phyloP scores from a whole-genome alignment of 352 stramenopile species.

The Globisporangium okanoganense region DNA sequence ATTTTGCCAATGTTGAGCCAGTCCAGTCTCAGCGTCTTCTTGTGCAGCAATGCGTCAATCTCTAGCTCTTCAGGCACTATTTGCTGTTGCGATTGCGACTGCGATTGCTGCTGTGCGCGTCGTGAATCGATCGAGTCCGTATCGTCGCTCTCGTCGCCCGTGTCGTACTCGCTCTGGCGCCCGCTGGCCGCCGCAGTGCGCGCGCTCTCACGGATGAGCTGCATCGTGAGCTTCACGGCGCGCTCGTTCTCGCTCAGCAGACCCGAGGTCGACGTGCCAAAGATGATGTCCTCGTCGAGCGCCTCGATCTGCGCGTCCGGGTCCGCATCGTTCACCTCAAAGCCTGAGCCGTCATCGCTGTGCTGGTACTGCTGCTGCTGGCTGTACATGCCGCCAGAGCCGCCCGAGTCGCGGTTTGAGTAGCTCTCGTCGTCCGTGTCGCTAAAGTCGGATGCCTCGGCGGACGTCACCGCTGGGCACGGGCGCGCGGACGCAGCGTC shows the following conservation, averaged over 20 bases:
- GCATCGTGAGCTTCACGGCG: slow-evolving; percentile 52
- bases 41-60: slow-evolving; percentile 41
- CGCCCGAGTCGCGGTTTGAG: neutral
- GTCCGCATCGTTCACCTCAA: slow-evolving; percentile 18
- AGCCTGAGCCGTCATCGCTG: neutral
- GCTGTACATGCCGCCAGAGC: neutral
- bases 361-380: neutral
- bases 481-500: neutral
- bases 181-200: slow-evolving; percentile 4
- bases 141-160: slow-evolving; percentile 10
- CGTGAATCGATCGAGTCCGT: neutral
- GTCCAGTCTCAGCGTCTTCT: slow-evolving; percentile 63
- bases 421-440: slow-evolving; percentile 14
- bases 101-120: slow-evolving; percentile 2
- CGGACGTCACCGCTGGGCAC: neutral
- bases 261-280: slow-evolving; percentile 26
- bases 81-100: neutral
- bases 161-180: slow-evolving; percentile 13
- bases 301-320: slow-evolving; percentile 55
- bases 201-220: slow-evolving; percentile 57
- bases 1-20: slow-evolving; percentile 69
- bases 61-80: slow-evolving; percentile 17
- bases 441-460: slow-evolving; percentile 10
- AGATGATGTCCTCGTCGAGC: slow-evolving; percentile 45
- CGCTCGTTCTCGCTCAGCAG: slow-evolving; percentile 27